These are phyloP conservation scores for Populus davidiana DNA, from an alignment of 345 rosid species.

Conservation along the genomic window DNA sequence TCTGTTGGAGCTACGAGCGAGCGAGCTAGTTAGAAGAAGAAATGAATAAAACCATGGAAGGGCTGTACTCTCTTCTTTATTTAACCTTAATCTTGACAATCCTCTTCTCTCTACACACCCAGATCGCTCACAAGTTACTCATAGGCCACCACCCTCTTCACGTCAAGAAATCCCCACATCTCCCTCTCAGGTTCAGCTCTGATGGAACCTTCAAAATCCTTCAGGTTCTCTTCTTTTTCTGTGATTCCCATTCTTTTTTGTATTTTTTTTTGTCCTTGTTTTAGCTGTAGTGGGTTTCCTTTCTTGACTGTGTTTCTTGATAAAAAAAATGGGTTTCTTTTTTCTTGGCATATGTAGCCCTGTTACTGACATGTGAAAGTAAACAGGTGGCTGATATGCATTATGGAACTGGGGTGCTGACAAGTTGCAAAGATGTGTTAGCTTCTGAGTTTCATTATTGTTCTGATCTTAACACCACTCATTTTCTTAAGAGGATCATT, in stretches of 20 bases:
- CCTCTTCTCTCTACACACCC: constrained; percentile 46
- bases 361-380: not conserved
- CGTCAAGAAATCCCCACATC: constrained; percentile 51
- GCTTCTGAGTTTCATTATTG: constrained; percentile 51
- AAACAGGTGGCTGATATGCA: constrained; percentile 91
- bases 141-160: constrained; percentile 40
- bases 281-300: not conserved
- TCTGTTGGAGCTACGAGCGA: too few species aligned
- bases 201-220: constrained; percentile 95
- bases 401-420: constrained; percentile 63
- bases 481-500: constrained; percentile 64
- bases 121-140: constrained; percentile 37
- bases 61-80: constrained; percentile 46
- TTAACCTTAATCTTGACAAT: constrained; percentile 30
- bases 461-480: constrained; percentile 84
- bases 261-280: too few species aligned
- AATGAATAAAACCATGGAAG: constrained; percentile 8
- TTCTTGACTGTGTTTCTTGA: too few species aligned
- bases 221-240: constrained; percentile 44
- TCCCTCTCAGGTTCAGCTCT: constrained; percentile 70
- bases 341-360: not conserved
- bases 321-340: not conserved
- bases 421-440: constrained; percentile 75
- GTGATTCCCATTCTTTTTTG: too few species aligned
- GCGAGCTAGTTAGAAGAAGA: too few species aligned